Evolutionary conservation across 2,329 filamentous ascomycete species (phyloP), one percentile per base, ranked within the genome.

Genomic region (Neonectria faginata): DNA sequence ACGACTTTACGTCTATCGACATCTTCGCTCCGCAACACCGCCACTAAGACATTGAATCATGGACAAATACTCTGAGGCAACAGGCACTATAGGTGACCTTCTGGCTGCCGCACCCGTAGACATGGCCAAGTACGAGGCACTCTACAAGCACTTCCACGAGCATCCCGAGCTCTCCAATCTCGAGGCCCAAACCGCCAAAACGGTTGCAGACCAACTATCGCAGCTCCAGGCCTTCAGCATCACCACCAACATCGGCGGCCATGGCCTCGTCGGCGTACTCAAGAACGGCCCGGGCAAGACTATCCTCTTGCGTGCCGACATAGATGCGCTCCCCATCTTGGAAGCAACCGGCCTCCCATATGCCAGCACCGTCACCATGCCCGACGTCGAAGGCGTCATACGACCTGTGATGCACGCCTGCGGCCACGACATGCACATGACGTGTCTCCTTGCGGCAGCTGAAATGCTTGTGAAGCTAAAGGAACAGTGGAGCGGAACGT

Each of bases 371-470:
- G 62, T 59, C 0, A 51, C 51, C 0, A 64, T 62, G 63, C 3
- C 55, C 0, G 65, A 72, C 10, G 7, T 39, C 10, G 41, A 55
- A 0, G 68, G 65, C 9, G 45, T 44, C 0, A 41, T 55, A 58
- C 83, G 84, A 57, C 84, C 86, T 0, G 85, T 89, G 0, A 91
- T 91, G 89, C 89, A 91, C 75, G 89, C 88, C 22, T 91, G 89
- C 73, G 89, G 89, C 0, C 89, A 91, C 70, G 88, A 90, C 68
- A 86, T 89, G 79, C 89, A 92, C 72, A 85, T 91, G 27, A 82
- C 86, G 0, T 79, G 80, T 33, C 78, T 91, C 3, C 79, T 91
- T 1, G 89, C 83, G 0, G 84, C 85, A 0, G 83, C 86, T 0
- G 79, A 84, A 20, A 78, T 83, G 0, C 78, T 92, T 0, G 75